A percentile compares a stretch with the other conserved stretches of the same genome.
phyloP scores from a whole-genome alignment of 345 rosid species.

The Ceriops decandra region DNA sequence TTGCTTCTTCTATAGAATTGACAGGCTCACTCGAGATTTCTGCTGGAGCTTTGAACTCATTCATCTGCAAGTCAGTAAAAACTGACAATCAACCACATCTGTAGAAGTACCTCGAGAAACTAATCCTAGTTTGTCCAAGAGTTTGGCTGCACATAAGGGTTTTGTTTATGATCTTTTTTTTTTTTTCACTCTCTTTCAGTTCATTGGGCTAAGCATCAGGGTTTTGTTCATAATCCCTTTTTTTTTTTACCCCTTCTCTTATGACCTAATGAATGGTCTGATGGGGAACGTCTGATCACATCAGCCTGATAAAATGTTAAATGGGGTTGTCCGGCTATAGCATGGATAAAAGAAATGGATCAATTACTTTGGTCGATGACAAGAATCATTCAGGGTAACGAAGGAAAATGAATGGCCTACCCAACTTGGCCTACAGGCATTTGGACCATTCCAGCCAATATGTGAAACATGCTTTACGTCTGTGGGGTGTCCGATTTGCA shows the following conservation, averaged over 20 bases:
- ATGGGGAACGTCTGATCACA: too few species aligned
- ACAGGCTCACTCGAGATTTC: constrained; percentile 11
- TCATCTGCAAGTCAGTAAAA: constrained; percentile 35
- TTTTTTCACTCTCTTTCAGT: too few species aligned
- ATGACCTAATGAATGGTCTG: too few species aligned
- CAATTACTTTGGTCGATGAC: neutral
- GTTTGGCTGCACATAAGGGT: too few species aligned
- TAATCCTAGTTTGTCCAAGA: too few species aligned
- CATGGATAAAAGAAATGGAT: neutral
- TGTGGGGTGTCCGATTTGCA: constrained; percentile 68
- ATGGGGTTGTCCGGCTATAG: too few species aligned
- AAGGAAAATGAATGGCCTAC: constrained; percentile 23
- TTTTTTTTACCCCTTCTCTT: too few species aligned
- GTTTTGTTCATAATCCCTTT: too few species aligned
- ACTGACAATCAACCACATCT: neutral
- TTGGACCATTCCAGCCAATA: constrained; percentile 66
- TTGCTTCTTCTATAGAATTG: constrained; percentile 13
- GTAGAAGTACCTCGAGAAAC: too few species aligned
- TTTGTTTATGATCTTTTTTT: too few species aligned
- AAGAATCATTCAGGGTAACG: neutral
- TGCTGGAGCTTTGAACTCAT: constrained; percentile 25
- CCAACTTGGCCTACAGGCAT: constrained; percentile 54
- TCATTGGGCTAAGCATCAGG: too few species aligned
- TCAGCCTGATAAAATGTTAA: too few species aligned
- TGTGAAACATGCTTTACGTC: constrained; percentile 85